These are phyloP conservation scores for Apiotrichum akiyoshidainum DNA, from an alignment of 1,284 basidiomycete genomes.

Conservation along the genomic window DNA sequence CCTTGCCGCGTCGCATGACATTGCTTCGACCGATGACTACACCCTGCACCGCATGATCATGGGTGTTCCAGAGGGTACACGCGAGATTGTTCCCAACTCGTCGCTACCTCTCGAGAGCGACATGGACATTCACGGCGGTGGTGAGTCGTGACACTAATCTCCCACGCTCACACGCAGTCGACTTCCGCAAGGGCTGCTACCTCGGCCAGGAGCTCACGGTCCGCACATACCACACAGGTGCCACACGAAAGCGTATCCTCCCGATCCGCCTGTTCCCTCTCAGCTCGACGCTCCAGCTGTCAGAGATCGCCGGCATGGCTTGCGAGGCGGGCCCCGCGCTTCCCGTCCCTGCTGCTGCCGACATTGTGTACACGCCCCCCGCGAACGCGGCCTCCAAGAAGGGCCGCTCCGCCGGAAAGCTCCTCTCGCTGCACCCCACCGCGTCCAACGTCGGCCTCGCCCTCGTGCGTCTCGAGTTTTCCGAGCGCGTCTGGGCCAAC, in stretches of 20 bases:
- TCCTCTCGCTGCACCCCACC: conserved; percentile 33
- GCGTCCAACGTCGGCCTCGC: conserved; percentile 38
- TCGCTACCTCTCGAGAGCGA: conserved; percentile 92
- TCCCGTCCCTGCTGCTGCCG: conserved; percentile 12
- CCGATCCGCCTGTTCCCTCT: conserved; percentile 58
- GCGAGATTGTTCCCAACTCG: conserved; percentile 71
- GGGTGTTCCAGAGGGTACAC: conserved; percentile 82
- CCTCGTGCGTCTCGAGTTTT: conserved; percentile 48
- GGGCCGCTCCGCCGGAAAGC: conserved; percentile 42
- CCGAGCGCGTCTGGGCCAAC: conserved; percentile 36
- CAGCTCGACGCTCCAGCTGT: conserved; percentile 11
- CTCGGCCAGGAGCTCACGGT: conserved; percentile 97
- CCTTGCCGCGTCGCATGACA: conserved; percentile 23
- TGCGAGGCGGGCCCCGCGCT: not conserved
- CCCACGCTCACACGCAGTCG: conserved; percentile 59
- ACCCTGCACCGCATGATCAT: conserved; percentile 72
- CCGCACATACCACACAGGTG: conserved; percentile 91
- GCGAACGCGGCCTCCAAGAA: conserved; percentile 34
- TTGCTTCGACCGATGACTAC: conserved; percentile 55
- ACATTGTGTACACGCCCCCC: conserved; percentile 40
- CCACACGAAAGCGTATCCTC: conserved; percentile 84
- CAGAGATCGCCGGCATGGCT: conserved; percentile 3
- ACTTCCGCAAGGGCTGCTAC: conserved; percentile 97
- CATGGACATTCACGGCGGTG: conserved; percentile 85
- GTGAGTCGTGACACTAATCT: conserved; percentile 56